Evolutionary conservation across 2,329 filamentous ascomycete genomes (phyloP).

Genomic region (Cyclaneusma minus): DNA sequence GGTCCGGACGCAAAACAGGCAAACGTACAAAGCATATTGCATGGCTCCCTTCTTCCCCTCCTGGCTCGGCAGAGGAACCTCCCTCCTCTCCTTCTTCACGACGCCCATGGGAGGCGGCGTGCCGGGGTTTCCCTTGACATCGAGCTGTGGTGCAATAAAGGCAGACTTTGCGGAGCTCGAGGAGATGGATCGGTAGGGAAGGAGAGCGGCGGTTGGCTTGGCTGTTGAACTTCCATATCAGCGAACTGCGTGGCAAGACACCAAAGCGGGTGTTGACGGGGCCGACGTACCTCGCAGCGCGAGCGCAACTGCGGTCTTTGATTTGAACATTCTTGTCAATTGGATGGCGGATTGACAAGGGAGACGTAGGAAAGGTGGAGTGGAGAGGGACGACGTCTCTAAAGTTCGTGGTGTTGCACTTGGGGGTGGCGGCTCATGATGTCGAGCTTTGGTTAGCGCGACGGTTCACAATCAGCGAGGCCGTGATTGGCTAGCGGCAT

Average conservation of each 20-base stretch:
- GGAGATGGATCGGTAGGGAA: constrained; percentile 49
- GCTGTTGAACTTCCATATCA: constrained; percentile 25
- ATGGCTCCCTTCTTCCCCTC: constrained; percentile 64
- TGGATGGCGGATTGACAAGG: no score
- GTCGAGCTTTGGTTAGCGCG: no score
- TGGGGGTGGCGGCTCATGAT: no score
- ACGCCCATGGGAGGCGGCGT: constrained; percentile 32
- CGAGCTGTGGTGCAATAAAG: constrained; percentile 35
- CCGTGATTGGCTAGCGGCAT: no score
- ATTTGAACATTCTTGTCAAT: no score
- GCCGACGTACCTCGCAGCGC: constrained; percentile 24
- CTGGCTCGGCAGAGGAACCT: constrained; percentile 66
- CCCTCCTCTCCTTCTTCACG: constrained; percentile 35
- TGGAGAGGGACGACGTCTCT: no score
- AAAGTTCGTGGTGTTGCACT: no score
- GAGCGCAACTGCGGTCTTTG: constrained; percentile 25
- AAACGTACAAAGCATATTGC: constrained; percentile 72
- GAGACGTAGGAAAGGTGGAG: no score
- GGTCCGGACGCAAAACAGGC: not conserved
- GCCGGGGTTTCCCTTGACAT: constrained; percentile 35
- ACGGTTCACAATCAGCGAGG: no score
- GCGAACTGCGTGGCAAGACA: not conserved
- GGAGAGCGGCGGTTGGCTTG: constrained; percentile 46
- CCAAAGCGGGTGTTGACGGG: not conserved
- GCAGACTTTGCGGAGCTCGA: constrained; percentile 50